phyloP scores from a whole-genome alignment of 1,284 basidiomycete species.

The Ceratobasidium sp. region DNA sequence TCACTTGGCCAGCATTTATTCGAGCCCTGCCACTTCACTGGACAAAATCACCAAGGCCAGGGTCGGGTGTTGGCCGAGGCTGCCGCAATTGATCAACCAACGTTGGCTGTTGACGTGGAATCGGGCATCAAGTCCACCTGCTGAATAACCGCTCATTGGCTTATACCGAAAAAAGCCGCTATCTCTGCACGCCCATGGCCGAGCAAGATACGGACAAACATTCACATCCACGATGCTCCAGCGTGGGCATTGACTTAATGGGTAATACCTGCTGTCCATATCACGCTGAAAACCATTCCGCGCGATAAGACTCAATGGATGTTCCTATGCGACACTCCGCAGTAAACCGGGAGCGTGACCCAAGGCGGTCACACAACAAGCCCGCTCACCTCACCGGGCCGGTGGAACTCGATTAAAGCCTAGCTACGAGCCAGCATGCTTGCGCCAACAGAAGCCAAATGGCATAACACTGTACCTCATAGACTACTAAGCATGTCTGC shows the following conservation, averaged over 20 bases:
- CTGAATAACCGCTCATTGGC: not conserved
- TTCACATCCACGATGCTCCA: not conserved
- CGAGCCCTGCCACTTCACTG: too few relatives aligned
- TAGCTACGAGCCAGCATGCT: too few relatives aligned
- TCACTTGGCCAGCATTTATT: not conserved
- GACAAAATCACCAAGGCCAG: too few relatives aligned
- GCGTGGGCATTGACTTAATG: slow-evolving; percentile 6
- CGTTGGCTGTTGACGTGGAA: not conserved
- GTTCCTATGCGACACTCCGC: not conserved
- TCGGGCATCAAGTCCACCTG: not conserved
- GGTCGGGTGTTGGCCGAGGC: too few relatives aligned
- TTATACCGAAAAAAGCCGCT: not conserved
- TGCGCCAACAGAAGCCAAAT: too few relatives aligned
- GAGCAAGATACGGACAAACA: not conserved
- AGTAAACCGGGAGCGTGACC: too few relatives aligned
- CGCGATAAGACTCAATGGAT: not conserved
- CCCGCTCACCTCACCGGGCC: too few relatives aligned
- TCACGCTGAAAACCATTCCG: not conserved
- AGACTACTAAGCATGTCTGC: too few relatives aligned
- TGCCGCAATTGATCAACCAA: too few relatives aligned
- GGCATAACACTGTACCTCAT: too few relatives aligned
- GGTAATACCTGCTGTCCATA: not conserved
- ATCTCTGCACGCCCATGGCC: not conserved
- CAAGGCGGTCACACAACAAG: too few relatives aligned
- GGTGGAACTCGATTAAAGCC: too few relatives aligned